Percentiles rank a stretch among this genome's conserved stretches.
Conservation (phyloP, 257 asterid genomes). For the Solanum appendiculatum region DNA sequence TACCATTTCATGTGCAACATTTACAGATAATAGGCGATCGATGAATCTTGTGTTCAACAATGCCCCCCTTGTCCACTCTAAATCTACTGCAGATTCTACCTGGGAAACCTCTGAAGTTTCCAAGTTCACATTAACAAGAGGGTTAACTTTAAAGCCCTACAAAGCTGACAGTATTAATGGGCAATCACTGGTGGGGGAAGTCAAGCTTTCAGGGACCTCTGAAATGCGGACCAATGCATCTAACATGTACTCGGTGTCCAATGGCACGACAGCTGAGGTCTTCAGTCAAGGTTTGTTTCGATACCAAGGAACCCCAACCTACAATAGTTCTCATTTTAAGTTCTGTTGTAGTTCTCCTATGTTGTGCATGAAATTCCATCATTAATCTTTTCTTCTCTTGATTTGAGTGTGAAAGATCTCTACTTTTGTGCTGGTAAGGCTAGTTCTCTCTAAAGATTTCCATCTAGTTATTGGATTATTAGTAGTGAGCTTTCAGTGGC, state of each 20-base stretch:
- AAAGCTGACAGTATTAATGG: constrained; percentile 26
- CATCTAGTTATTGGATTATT: not conserved
- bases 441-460: not conserved
- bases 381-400: not conserved
- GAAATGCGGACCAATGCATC: constrained; percentile 19
- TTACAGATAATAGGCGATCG: constrained; percentile 50
- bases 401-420: not conserved
- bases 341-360: not conserved
- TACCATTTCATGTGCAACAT: not conserved
- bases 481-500: not conserved
- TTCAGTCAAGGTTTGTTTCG: constrained; percentile 42
- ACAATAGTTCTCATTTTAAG: not conserved
- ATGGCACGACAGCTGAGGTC: constrained; percentile 29
- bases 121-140: constrained; percentile 60
- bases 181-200: constrained; percentile 2
- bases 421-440: not conserved
- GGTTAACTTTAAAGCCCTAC: constrained; percentile 22
- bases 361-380: not conserved
- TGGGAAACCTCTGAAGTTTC: constrained; percentile 37
- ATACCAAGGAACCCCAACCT: not conserved
- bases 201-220: constrained; percentile 30
- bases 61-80: constrained; percentile 18
- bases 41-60: constrained; percentile 47
- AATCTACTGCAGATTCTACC: constrained; percentile 23
- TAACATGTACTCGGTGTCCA: constrained; percentile 30